A percentile compares a stretch with the other conserved stretches of the same genome.
These are phyloP conservation scores for Epithele typhae DNA, from an alignment of 768 basidiomycete species.

Conservation along the genomic window DNA sequence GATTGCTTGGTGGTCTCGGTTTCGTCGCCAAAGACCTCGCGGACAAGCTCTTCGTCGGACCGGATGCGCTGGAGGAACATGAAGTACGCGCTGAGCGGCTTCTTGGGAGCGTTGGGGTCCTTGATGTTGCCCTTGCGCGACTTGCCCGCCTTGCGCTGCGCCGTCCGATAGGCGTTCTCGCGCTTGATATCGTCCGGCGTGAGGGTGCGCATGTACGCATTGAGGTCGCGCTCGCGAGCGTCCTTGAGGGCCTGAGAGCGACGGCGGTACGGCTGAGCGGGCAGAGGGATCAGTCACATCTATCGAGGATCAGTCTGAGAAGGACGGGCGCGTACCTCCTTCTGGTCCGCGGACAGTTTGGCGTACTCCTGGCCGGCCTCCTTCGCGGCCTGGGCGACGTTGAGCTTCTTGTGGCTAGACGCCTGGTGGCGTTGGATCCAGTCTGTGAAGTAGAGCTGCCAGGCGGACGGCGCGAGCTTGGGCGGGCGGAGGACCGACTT, in stretches of 20 bases:
- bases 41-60: constrained; percentile 69
- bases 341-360: constrained; percentile 69
- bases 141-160: constrained; percentile 90
- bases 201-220: constrained; percentile 81
- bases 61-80: constrained; percentile 92
- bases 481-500: constrained; percentile 84
- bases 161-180: constrained; percentile 88
- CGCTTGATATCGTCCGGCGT: constrained; percentile 93
- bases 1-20: constrained; percentile 94
- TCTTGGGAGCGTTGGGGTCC: constrained; percentile 96
- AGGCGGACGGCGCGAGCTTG: constrained; percentile 89
- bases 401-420: constrained; percentile 77
- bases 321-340: constrained; percentile 56
- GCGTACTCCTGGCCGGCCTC: constrained; percentile 92
- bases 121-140: constrained; percentile 93
- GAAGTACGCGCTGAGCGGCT: constrained; percentile 91
- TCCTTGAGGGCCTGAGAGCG: constrained; percentile 85
- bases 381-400: constrained; percentile 93
- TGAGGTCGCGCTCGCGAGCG: constrained; percentile 74
- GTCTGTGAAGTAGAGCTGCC: constrained; percentile 96
- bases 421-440: constrained; percentile 88
- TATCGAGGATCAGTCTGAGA: constrained; percentile 18
- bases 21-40: constrained; percentile 82
- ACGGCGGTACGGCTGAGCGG: constrained; percentile 72
- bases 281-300: constrained; percentile 18